Conservation (phyloP, 192 early-diverging fungal species). For the Paraglomus occultum region DNA sequence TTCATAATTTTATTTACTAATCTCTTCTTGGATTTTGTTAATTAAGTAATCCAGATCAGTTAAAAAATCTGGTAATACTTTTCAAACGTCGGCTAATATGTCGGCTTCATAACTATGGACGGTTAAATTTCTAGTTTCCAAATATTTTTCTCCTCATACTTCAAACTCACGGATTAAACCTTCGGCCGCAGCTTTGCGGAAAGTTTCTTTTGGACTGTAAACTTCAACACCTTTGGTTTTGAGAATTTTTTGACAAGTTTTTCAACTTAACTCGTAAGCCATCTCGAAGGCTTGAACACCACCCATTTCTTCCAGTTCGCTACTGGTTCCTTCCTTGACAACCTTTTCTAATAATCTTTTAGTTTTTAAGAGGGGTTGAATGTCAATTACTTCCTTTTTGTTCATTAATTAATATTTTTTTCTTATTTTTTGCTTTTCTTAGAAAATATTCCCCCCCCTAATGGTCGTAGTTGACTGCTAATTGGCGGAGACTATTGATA, state of each 20-base stretch:
- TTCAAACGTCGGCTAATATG: background rate
- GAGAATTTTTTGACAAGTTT: background rate
- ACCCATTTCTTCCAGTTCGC: background rate
- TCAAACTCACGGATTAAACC: background rate
- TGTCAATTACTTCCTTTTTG: too few species aligned
- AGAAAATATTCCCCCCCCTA: too few species aligned
- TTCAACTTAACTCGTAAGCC: constrained; percentile 6
- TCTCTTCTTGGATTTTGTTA: too few species aligned
- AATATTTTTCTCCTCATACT: background rate
- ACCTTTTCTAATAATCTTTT: background rate
- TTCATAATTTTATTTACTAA: constrained; percentile 16
- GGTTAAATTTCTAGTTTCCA: background rate
- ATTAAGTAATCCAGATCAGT: constrained; percentile 7
- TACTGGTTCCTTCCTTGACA: background rate
- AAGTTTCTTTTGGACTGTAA: background rate
- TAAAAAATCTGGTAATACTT: background rate
- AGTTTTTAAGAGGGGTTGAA: background rate
- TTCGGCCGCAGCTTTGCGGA: background rate
- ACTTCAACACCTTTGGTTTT: background rate
- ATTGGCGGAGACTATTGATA: too few species aligned
- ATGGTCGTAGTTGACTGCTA: too few species aligned
- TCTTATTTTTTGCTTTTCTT: too few species aligned
- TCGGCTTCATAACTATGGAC: constrained; percentile 7
- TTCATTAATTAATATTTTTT: too few species aligned
- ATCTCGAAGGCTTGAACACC: constrained; percentile 6